Conservation (phyloP, 2,329 filamentous ascomycete species). For the Claviceps pazoutovae region DNA sequence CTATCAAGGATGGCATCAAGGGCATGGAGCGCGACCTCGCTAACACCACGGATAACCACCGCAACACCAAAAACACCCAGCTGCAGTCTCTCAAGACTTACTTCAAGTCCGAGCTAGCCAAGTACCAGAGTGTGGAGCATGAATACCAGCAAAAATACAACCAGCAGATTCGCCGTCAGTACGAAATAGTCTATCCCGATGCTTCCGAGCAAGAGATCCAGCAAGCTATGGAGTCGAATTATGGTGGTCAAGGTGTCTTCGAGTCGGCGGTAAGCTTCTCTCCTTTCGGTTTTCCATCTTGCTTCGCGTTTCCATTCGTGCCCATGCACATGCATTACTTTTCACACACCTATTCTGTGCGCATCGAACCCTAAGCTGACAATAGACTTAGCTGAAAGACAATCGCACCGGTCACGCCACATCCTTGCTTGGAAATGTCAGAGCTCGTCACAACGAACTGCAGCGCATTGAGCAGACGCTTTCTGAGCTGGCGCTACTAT, state of each 20-base stretch:
- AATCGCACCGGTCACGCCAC: constrained; percentile 63
- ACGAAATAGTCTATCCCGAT: constrained; percentile 68
- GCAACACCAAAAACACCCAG: constrained; percentile 55
- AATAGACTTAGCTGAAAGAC: constrained; percentile 44
- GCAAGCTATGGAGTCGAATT: constrained; percentile 55
- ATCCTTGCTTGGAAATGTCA: constrained; percentile 62
- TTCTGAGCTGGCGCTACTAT: constrained; percentile 53
- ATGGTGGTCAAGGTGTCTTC: constrained; percentile 70
- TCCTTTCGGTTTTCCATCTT: not conserved
- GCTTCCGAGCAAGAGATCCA: constrained; percentile 60
- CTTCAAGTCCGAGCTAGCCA: constrained; percentile 57
- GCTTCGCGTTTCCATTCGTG: not conserved
- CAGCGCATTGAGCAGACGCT: constrained; percentile 67
- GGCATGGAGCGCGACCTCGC: constrained; percentile 56
- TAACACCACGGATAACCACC: constrained; percentile 44
- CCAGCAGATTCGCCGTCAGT: constrained; percentile 68
- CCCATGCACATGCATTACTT: not conserved
- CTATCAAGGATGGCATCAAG: constrained; percentile 68
- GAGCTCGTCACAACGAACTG: constrained; percentile 71
- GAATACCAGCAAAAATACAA: constrained; percentile 58
- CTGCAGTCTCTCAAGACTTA: constrained; percentile 54
- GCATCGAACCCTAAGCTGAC: not conserved
- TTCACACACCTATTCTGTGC: too few species aligned
- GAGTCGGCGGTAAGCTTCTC: constrained; percentile 54
- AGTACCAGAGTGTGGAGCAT: constrained; percentile 58